Conservation (phyloP, 768 basidiomycete species). For the Hygrophoropsis aurantiaca region DNA sequence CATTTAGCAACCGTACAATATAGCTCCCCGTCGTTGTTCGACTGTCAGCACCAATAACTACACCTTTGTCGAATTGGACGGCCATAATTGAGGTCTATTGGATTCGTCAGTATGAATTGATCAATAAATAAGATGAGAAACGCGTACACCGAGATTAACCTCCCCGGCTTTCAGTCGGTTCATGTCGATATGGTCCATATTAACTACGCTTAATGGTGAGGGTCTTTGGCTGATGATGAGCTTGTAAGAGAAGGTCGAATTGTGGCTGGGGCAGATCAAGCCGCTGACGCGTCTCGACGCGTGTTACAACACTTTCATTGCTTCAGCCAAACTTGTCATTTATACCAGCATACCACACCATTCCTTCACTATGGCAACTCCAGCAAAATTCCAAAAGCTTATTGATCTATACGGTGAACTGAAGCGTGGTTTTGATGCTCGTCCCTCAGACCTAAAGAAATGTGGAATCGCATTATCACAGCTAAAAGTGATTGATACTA, state of each 20-base stretch:
- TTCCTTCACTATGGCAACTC: too few species aligned
- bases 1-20: slow-evolving; percentile 58
- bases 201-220: slow-evolving; percentile 18
- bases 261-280: slow-evolving; percentile 22
- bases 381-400: slow-evolving; percentile 41
- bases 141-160: slow-evolving; percentile 91
- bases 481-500: slow-evolving; percentile 64
- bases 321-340: too few species aligned
- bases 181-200: slow-evolving; percentile 75
- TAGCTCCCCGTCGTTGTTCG: slow-evolving; percentile 96
- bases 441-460: slow-evolving; percentile 66
- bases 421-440: slow-evolving; percentile 61
- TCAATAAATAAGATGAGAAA: neutral
- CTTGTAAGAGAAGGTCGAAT: slow-evolving; percentile 24
- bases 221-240: slow-evolving; percentile 14
- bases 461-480: slow-evolving; percentile 62
- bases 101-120: neutral
- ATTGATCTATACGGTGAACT: slow-evolving; percentile 65
- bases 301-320: slow-evolving; percentile 33
- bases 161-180: slow-evolving; percentile 90
- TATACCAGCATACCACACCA: too few species aligned
- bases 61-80: slow-evolving; percentile 92
- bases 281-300: slow-evolving; percentile 61
- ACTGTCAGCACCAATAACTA: slow-evolving; percentile 96
- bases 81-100: slow-evolving; percentile 97